Percentiles rank a stretch among this genome's conserved stretches.
These are phyloP conservation scores for Pelargonium myrrhifolium DNA, from an alignment of 441 rosid genomes.

Conservation along the genomic window DNA sequence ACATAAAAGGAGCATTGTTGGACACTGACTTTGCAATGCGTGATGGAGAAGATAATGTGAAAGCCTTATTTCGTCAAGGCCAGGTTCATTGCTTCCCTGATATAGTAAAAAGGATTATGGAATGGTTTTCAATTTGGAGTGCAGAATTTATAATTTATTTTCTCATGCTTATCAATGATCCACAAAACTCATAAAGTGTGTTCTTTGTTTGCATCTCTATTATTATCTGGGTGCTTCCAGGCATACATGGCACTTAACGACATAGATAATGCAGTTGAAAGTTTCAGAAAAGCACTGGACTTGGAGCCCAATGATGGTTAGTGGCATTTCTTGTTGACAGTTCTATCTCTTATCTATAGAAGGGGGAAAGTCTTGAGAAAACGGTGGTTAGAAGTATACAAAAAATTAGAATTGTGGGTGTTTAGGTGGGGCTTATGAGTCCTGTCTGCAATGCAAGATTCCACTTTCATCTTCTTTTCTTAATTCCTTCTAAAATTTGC, in stretches of 20 bases:
- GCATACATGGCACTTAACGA: background rate
- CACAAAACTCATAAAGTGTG: too few relatives aligned
- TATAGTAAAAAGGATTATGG: background rate
- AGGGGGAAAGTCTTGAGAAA: too few relatives aligned
- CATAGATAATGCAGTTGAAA: background rate
- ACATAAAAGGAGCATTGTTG: background rate
- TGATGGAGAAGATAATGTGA: background rate
- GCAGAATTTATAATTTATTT: too few relatives aligned
- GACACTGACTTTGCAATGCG: background rate
- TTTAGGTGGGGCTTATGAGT: too few relatives aligned
- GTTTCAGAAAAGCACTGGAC: background rate
- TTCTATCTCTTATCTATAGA: too few relatives aligned
- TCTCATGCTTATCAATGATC: too few relatives aligned
- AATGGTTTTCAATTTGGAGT: background rate
- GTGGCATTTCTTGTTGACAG: background rate
- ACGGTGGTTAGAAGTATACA: too few relatives aligned
- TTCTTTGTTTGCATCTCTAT: too few relatives aligned
- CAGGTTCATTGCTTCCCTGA: background rate
- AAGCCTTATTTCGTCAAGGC: background rate
- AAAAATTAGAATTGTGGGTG: too few relatives aligned
- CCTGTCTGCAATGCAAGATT: background rate
- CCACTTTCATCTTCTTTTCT: background rate
- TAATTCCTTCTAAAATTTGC: background rate
- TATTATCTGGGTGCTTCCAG: background rate
- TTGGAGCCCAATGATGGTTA: background rate